phyloP scores from a whole-genome alignment of 2,329 filamentous ascomycete genomes.

The Hypoxylon sp. region DNA sequence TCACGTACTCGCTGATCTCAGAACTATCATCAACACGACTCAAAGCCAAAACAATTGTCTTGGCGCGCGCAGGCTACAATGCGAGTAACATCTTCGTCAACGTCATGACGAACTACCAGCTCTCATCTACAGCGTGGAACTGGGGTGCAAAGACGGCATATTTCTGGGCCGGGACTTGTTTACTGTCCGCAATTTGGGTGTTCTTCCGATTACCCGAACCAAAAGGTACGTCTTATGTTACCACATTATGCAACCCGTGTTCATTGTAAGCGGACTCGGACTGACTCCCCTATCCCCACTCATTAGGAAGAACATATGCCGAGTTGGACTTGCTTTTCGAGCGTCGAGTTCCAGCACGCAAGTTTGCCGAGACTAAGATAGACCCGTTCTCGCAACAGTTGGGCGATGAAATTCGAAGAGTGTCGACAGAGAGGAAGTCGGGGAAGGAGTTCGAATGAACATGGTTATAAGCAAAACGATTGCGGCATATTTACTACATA shows the following conservation, averaged over 20 bases:
- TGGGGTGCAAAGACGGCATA: conserved; percentile 65
- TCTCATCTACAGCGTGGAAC: conserved; percentile 63
- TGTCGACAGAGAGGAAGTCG: conserved; percentile 28
- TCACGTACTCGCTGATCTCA: conserved; percentile 67
- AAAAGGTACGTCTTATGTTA: conserved; percentile 55
- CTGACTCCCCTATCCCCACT: conserved; percentile 12
- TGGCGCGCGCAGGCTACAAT: conserved; percentile 65
- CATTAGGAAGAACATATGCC: conserved; percentile 58
- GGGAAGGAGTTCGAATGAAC: conserved; percentile 19
- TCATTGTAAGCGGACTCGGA: not conserved
- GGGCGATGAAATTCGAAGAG: conserved; percentile 24
- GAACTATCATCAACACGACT: conserved; percentile 69
- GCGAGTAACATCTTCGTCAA: conserved; percentile 67
- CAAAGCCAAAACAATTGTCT: conserved; percentile 68
- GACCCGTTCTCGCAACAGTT: conserved; percentile 55
- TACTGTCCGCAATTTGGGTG: conserved; percentile 65
- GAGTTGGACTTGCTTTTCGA: conserved; percentile 63
- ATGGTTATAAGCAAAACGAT: not conserved
- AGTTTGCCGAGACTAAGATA: conserved; percentile 58
- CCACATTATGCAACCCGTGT: not conserved
- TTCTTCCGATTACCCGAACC: conserved; percentile 69
- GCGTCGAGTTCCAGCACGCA: conserved; percentile 57
- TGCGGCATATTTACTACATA: not conserved
- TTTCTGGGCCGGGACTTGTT: conserved; percentile 65
- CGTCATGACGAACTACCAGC: conserved; percentile 65